Evolutionary conservation across 257 asterid genomes (phyloP), one percentile per base, ranked within the genome.

Genomic region (Nicotiana sylvestris): DNA sequence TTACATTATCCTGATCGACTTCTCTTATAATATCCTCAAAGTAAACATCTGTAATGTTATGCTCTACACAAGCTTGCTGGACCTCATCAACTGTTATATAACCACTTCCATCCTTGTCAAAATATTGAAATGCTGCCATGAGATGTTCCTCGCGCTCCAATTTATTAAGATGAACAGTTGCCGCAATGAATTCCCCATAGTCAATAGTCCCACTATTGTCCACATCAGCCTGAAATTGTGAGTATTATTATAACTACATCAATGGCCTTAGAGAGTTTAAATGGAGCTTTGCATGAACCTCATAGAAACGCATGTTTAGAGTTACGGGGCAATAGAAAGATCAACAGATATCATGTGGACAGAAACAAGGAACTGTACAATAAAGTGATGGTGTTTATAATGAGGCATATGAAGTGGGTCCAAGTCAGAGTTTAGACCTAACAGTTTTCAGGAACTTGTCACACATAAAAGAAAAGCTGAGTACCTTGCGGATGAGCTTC

Each of bases 91-190:
- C 90, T 2, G 98, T 94, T 35, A 94, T 94, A 81, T 93, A 93
- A 53, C 97, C 96, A 89, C 97, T 93, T 82, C 91, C 96, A 87
- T 93, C 97, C 89, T 91, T 93, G 88, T 93, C 97, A 84, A 94
- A 94, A 84, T 93, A 93, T 60, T 86, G 94, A 86, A 93, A 93
- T 70, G 97, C 97, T 6, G 93, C 93, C 91, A 90, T 74, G 62
- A 93, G 91, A 91, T 93, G 97, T 82, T 93, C 97, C 88, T 93
- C 97, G 2, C 97, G 95, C 81, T 93, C 97, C 85, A 93, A 89
- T 85, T 93, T 93, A 85, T 93, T 93, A 82, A 93, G 87, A 85
- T 93, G 97, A 67, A 93, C 90, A 4, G 97, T 93, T 67, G 97
- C 97, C 12, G 96, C 97, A 67, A 92, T 88, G 82, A 93, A 93